Evolutionary conservation across 441 rosid genomes (phyloP), one percentile per base, ranked within the genome.

Genomic region (Euphorbia schlechtendalii): DNA sequence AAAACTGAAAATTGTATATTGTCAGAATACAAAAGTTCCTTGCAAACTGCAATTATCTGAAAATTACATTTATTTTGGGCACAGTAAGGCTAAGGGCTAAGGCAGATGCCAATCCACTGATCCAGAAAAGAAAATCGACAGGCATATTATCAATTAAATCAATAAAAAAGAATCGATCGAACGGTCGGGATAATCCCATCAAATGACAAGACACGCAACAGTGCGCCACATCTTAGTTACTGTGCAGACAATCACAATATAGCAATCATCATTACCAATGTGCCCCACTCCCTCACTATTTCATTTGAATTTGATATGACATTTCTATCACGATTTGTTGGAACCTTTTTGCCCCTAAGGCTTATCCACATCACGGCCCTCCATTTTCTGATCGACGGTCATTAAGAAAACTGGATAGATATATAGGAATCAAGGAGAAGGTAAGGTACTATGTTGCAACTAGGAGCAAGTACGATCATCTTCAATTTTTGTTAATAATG

Each of bases 271-370:
- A 67, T 70, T 64, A 28, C 63, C 43, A 58, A 14, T 22, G 36
- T 61, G 59, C 28, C 46, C 69, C 66, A 61, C 53, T 62, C 54
- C 13, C 27, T 18, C 32, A 1, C 21, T 17, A 20, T 27, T 22
- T 22, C 1, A 25, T 17, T 24, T 34, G 82, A 85, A 32, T 38
- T 62, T n/a, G n/a, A n/a, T n/a, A n/a, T n/a, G 82, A 79, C 77
- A 45, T 69, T 71, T 52, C 61, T 36, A 63, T 70, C 84, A 83
- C 83, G 78, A 69, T 72, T 43, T 71, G 82, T 76, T 76, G 32
- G 27, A 22, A 34, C 53, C 55, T 65, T 68, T 58, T 3, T 45
- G 15, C 54, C 5, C 4, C 48, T 24, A 2, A 54, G n/a, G n/a
- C n/a, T n/a, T n/a, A n/a, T 66, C 61, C 45, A 60, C 7, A 73